Evolutionary conservation across 805 yeast species (phyloP).

Genomic region (Monosporozyma yasuniensis): DNA sequence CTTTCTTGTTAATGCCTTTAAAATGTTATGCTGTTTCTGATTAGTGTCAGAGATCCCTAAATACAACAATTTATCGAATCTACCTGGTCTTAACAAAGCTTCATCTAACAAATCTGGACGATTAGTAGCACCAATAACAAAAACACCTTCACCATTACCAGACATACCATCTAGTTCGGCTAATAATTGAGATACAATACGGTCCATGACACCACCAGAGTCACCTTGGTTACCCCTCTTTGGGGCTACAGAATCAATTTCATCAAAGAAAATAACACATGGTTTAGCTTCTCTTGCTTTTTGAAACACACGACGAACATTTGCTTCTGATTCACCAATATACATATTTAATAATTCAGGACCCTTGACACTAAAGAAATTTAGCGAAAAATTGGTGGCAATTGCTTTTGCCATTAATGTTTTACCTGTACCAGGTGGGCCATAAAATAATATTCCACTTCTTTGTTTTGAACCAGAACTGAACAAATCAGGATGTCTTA

Average conservation of each 20-base stretch:
- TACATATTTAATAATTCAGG: conserved; percentile 96
- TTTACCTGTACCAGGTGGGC: conserved; percentile 98
- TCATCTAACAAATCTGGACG: conserved; percentile 93
- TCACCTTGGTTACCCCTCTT: conserved; percentile 98
- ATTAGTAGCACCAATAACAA: conserved; percentile 98
- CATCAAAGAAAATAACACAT: conserved; percentile 95
- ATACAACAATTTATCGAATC: conserved; percentile 92
- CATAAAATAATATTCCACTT: conserved; percentile 89
- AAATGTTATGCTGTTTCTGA: conserved; percentile 75
- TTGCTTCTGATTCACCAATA: conserved; percentile 97
- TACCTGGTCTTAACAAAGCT: conserved; percentile 85
- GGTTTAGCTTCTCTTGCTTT: conserved; percentile 94
- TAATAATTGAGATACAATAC: conserved; percentile 89
- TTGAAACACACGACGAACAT: conserved; percentile 89
- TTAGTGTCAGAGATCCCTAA: conserved; percentile 88
- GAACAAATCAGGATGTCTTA: conserved; percentile 86
- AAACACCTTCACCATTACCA: conserved; percentile 72
- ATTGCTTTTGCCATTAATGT: conserved; percentile 93
- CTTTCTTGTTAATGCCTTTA: conserved; percentile 83
- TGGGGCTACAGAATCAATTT: conserved; percentile 95
- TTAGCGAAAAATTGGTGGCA: conserved; percentile 88
- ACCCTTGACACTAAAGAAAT: conserved; percentile 94
- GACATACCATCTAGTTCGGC: conserved; percentile 98
- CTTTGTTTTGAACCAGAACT: conserved; percentile 84
- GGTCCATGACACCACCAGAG: conserved; percentile 98